Percentiles rank a stretch among this genome's conserved stretches.
These are phyloP conservation scores for Monosporascus sp. DNA, from an alignment of 2,329 filamentous ascomycete genomes.

Conservation along the genomic window DNA sequence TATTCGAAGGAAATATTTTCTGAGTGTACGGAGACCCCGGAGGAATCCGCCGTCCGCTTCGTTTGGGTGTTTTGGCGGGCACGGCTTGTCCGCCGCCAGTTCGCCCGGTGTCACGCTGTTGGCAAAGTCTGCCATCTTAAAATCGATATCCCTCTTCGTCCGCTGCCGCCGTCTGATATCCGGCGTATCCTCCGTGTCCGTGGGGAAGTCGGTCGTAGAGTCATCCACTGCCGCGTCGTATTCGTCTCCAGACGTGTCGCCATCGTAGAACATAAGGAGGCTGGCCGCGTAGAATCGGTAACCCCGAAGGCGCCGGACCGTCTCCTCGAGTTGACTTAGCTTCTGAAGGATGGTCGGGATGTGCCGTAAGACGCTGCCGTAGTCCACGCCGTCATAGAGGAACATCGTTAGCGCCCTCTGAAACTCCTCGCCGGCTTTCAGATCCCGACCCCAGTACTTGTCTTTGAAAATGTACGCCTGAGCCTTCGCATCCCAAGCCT, in stretches of 20 bases:
- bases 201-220: slow-evolving; percentile 54
- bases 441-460: slow-evolving; percentile 89
- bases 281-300: slow-evolving; percentile 96
- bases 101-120: slow-evolving; percentile 93
- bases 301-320: slow-evolving; percentile 71
- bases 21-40: slow-evolving; percentile 72
- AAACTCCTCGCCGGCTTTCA: slow-evolving; percentile 85
- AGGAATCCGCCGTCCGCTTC: slow-evolving; percentile 87
- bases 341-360: slow-evolving; percentile 86
- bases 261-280: slow-evolving; percentile 92
- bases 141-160: slow-evolving; percentile 64
- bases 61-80: slow-evolving; percentile 75
- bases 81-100: slow-evolving; percentile 54
- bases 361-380: slow-evolving; percentile 74
- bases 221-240: slow-evolving; percentile 50
- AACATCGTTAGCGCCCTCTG: slow-evolving; percentile 84
- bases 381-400: slow-evolving; percentile 81
- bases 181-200: slow-evolving; percentile 51
- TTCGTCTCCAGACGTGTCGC: slow-evolving; percentile 55
- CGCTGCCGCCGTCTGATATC: slow-evolving; percentile 35
- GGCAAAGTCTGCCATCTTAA: slow-evolving; percentile 98
- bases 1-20: slow-evolving; percentile 81
- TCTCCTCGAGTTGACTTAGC: slow-evolving; percentile 74
- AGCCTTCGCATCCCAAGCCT: slow-evolving; percentile 85
- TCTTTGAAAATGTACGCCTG: slow-evolving; percentile 92